Evolutionary conservation across 164 flowering plant species (phyloP), one percentile per base, ranked within the genome.

Genomic region (Saururus chinensis): DNA sequence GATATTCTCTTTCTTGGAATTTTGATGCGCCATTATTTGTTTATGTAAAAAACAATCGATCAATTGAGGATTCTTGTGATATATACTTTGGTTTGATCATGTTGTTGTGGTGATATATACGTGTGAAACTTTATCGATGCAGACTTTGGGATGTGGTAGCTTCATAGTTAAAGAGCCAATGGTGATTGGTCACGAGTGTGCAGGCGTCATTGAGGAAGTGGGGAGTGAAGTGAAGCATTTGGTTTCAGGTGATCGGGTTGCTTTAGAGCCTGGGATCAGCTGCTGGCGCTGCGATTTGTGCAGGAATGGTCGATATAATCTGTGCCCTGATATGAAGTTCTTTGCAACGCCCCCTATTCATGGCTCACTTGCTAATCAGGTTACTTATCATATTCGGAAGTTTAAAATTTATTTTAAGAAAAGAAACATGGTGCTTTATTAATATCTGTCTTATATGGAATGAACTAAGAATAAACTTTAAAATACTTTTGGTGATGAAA

Each of bases 131-230:
- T n/a, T 20, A 37, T 40, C 56, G 23, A 67, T 54, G 40, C 82
- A 95, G 97, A 73, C 72, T 12, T 14, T 95, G 80, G 73, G 66
- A 58, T 80, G 82, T 55, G 99, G 84, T 19, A 67, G 83, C 74
- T 91, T 80, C 70, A 59, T 84, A 4, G 96, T 88, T 49, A 77
- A 83, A 73, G 89, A 88, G 66, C 97, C 99, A 0, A 91, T 95
- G 96, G 99, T 95, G 45, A 95, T 95, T 64, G 99, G 99, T 40
- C 99, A 93, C 66, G 99, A 93, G 67, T 90, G 96, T 71, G 97
- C 96, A 59, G 97, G 99, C 60, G 67, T 90, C 49, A 72, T 95
- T 37, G 96, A 84, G 64, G 93, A 87, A 79, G 85, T 87, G 60
- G 97, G 99, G 16, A 74, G 76, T 52, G 84, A 82, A 64, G 96